These are phyloP conservation scores for Ceratocystis cacaofunesta DNA, from an alignment of 2,329 filamentous ascomycete genomes.

Conservation along the genomic window DNA sequence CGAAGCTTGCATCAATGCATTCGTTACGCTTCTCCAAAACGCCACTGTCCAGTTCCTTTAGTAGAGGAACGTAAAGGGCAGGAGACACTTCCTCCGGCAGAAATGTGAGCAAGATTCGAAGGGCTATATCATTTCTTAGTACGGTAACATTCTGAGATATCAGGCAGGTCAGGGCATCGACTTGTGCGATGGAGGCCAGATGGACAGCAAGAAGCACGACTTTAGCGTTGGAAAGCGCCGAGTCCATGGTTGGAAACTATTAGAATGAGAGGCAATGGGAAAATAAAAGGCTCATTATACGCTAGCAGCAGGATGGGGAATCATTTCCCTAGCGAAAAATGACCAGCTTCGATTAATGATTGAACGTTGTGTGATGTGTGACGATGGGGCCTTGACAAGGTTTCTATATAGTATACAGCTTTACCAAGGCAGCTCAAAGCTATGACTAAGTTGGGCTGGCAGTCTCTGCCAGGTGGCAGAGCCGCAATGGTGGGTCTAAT, in stretches of 20 bases:
- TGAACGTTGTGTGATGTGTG: background rate
- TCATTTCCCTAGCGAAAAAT: background rate
- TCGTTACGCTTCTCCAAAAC: conserved; percentile 26
- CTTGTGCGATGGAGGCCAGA: conserved; percentile 49
- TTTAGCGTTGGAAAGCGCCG: conserved; percentile 47
- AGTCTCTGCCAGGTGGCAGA: background rate
- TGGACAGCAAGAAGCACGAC: conserved; percentile 59
- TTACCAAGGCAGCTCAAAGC: background rate
- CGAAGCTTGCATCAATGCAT: conserved; percentile 39
- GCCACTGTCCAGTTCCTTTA: conserved; percentile 41
- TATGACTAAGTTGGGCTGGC: background rate
- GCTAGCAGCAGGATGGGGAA: background rate
- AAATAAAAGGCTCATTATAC: background rate
- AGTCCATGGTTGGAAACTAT: conserved; percentile 25
- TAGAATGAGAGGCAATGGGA: background rate
- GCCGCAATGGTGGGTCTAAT: background rate
- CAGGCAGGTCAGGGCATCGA: conserved; percentile 46
- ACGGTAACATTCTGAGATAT: conserved; percentile 40
- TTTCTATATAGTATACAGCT: background rate
- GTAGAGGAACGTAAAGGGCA: conserved; percentile 43
- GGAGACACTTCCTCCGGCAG: conserved; percentile 58
- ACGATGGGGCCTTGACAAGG: background rate
- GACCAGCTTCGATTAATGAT: background rate
- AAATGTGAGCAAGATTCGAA: conserved; percentile 62
- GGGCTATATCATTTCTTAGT: conserved; percentile 47